Conservation (phyloP, 2,329 filamentous ascomycete genomes). For the Stachybotrys elegans region DNA sequence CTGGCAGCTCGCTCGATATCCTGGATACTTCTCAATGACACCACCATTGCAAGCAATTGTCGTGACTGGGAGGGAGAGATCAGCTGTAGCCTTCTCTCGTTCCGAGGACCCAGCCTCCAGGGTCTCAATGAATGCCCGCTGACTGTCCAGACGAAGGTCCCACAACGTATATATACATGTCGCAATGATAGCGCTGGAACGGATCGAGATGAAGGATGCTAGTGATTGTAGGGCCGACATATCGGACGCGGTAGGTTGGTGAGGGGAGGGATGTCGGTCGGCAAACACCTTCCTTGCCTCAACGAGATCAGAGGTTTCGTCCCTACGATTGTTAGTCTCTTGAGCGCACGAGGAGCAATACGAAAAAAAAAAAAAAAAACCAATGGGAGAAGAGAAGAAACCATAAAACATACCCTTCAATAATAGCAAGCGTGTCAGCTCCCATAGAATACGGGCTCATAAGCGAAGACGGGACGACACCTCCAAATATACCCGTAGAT, state of each 20-base stretch:
- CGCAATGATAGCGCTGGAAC: slow-evolving; percentile 56
- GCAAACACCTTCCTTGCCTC: slow-evolving; percentile 44
- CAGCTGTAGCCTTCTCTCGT: slow-evolving; percentile 44
- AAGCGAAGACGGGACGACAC: slow-evolving; percentile 50
- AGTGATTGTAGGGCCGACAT: slow-evolving; percentile 47
- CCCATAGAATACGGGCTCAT: slow-evolving; percentile 50
- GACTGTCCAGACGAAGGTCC: slow-evolving; percentile 47
- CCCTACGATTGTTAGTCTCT: slow-evolving; percentile 30
- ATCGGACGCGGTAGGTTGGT: slow-evolving; percentile 38
- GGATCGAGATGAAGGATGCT: slow-evolving; percentile 48
- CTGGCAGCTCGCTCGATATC: slow-evolving; percentile 60
- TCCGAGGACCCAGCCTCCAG: slow-evolving; percentile 24
- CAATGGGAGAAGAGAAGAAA: not conserved
- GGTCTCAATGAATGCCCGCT: slow-evolving; percentile 28
- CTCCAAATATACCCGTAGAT: slow-evolving; percentile 49
- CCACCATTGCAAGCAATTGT: slow-evolving; percentile 75
- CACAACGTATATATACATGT: slow-evolving; percentile 55
- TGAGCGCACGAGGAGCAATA: not conserved
- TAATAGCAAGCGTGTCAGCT: slow-evolving; percentile 54
- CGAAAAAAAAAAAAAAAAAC: too few species aligned
- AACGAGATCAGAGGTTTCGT: slow-evolving; percentile 35
- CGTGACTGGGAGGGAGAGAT: slow-evolving; percentile 41
- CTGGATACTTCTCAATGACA: slow-evolving; percentile 73
- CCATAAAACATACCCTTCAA: slow-evolving; percentile 53
- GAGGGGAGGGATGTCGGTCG: slow-evolving; percentile 41